phyloP scores from a whole-genome alignment of 139 green algal genomes.

The Medakamo hakoo region DNA sequence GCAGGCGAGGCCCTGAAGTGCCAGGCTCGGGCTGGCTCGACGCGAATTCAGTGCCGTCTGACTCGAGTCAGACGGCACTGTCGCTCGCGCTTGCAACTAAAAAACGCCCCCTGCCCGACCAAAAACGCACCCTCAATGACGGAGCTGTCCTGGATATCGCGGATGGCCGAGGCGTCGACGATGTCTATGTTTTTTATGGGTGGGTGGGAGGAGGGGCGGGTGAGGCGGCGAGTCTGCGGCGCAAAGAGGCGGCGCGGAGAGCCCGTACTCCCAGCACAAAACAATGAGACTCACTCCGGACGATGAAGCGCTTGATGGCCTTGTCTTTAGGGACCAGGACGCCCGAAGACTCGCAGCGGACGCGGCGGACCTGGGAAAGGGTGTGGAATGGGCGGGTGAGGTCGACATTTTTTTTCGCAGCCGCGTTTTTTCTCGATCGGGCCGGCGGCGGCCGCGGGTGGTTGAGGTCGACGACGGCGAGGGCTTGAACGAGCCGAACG shows the following conservation, averaged over 20 bases:
- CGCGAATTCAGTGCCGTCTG: too few species aligned
- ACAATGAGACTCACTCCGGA: constrained; percentile 30
- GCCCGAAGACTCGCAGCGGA: constrained; percentile 88
- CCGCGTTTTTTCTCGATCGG: too few species aligned
- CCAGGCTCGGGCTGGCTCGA: too few species aligned
- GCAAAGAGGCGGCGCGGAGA: too few species aligned
- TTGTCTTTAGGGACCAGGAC: constrained; percentile 97
- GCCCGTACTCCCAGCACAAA: background rate
- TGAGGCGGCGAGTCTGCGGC: too few species aligned
- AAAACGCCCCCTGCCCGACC: background rate
- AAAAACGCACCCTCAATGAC: constrained; percentile 56
- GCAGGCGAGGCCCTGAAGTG: too few species aligned
- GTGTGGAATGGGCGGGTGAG: background rate
- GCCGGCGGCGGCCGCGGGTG: too few species aligned
- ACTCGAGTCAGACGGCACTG: too few species aligned
- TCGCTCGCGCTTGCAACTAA: constrained; percentile 1
- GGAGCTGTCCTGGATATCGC: constrained; percentile 94
- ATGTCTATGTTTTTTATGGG: constrained; percentile 51
- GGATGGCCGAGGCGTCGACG: constrained; percentile 93
- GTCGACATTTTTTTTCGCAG: background rate
- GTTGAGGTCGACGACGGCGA: background rate
- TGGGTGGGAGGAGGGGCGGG: constrained; percentile 1
- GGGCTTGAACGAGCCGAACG: too few species aligned
- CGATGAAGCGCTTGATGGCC: constrained; percentile 98
- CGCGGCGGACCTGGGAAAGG: constrained; percentile 57